phyloP scores from a whole-genome alignment of 495 filamentous ascomycete genomes.

The Aspergillus heteromorphus region DNA sequence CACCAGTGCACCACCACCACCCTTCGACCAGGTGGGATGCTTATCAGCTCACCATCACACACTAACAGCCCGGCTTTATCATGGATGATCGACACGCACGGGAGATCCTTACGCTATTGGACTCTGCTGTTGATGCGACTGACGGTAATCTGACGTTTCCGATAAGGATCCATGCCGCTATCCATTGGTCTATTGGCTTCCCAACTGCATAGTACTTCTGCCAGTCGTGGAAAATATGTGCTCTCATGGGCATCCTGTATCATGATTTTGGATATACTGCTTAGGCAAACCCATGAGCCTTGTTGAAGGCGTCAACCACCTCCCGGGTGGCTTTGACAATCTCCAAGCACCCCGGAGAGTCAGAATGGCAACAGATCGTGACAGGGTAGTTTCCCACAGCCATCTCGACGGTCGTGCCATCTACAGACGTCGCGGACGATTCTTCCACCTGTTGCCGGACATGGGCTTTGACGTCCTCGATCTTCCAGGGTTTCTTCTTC shows the following conservation, averaged over 20 bases:
- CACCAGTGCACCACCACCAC: no score
- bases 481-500: conserved; percentile 50
- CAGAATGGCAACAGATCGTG: conserved; percentile 52
- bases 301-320: conserved; percentile 34
- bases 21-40: no score
- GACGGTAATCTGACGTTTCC: no score
- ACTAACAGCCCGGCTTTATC: no score
- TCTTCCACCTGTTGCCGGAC: conserved; percentile 42
- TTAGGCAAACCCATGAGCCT: conserved; percentile 22
- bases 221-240: no score
- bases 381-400: conserved; percentile 43
- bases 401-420: conserved; percentile 39
- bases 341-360: conserved; percentile 46
- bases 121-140: no score
- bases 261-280: conserved; percentile 3
- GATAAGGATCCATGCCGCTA: no score
- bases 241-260: not conserved
- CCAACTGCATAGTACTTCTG: no score
- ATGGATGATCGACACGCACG: no score
- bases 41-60: no score
- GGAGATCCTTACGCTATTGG: no score
- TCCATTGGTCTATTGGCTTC: no score
- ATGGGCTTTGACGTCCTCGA: conserved; percentile 40
- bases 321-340: conserved; percentile 44
- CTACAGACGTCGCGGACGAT: conserved; percentile 38